Base-by-base conservation (phyloP, 352 stramenopile genomes). In the Phytopythium helicoides region DNA sequence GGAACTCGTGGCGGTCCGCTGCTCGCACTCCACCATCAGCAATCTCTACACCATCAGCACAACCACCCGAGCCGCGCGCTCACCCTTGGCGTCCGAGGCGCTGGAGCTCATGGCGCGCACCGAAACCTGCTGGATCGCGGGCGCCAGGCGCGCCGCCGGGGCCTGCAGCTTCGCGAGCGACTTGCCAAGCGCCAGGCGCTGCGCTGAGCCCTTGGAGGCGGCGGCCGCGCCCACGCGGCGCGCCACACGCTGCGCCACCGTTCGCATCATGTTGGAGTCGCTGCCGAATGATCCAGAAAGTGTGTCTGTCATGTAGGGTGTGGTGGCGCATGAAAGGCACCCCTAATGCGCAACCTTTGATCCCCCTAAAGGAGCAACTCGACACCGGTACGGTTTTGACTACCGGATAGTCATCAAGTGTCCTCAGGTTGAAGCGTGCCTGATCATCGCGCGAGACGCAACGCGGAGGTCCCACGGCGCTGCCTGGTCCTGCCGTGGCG, bases 1-100 rank as follows among this genome's bases (percentile, higher is more conserved):
- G 88, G 72, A 98, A 98, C 62, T 97, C 90, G 56, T 90, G 81
- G 45, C 75, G 79, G 48, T 95, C 84, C 18, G 65, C 63, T 85
- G 37, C 12, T 11, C 16, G 19, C 28, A 36, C 33, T 40, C 14
- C 44, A 48, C 15, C 16, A 28, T 50, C n/a, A 58, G 26, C 47
- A 46, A 39, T 16, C 15, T 33, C 11, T 53, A n/a, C n/a, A n/a
- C n/a, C n/a, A n/a, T n/a, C n/a, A n/a, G n/a, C n/a, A n/a, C n/a
- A n/a, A n/a, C n/a, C n/a, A n/a, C n/a, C n/a, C n/a, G 28, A 33
- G 28, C 28, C 5, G 5, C 28, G 9, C 28, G 9, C 28, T 33
- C 61, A 67, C 70, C 61, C 45, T 76, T 80, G 47, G 68, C 62
- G n/a, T 84, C 65, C 35, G 62, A 38, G 21, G 67, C 45, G 60